Conservation (phyloP, 2,329 filamentous ascomycete species). For the Macrophomina tecta region DNA sequence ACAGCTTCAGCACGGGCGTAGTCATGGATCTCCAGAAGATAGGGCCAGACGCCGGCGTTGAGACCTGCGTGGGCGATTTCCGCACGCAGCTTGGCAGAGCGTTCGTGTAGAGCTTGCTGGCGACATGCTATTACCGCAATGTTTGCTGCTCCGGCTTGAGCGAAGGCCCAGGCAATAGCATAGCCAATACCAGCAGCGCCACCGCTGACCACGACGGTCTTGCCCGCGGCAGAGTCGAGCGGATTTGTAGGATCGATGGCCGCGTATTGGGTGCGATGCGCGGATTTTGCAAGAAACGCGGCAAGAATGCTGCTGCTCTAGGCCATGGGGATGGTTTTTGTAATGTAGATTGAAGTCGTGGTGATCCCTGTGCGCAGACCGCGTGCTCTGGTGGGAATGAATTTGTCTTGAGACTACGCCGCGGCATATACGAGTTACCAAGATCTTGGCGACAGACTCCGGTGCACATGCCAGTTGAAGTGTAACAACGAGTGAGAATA, state of each 20-base stretch:
- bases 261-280: conserved; percentile 35
- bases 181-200: conserved; percentile 38
- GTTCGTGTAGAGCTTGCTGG: conserved; percentile 36
- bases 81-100: not conserved
- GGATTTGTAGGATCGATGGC: conserved; percentile 35
- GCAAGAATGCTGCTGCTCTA: no score
- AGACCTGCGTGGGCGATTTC: not conserved
- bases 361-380: no score
- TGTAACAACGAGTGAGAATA: no score
- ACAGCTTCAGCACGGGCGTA: not conserved
- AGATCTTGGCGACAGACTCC: no score
- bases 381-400: no score
- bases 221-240: conserved; percentile 37
- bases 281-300: no score
- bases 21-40: conserved; percentile 25
- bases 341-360: no score
- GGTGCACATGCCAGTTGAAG: no score
- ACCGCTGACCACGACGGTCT: conserved; percentile 40
- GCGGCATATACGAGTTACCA: no score
- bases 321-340: no score
- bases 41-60: conserved; percentile 19
- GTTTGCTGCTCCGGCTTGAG: conserved; percentile 45
- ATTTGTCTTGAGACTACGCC: no score
- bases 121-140: conserved; percentile 51
- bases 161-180: conserved; percentile 39